Conservation (phyloP, 1,139 yeast genomes). For the Saccharomyces uvarum region DNA sequence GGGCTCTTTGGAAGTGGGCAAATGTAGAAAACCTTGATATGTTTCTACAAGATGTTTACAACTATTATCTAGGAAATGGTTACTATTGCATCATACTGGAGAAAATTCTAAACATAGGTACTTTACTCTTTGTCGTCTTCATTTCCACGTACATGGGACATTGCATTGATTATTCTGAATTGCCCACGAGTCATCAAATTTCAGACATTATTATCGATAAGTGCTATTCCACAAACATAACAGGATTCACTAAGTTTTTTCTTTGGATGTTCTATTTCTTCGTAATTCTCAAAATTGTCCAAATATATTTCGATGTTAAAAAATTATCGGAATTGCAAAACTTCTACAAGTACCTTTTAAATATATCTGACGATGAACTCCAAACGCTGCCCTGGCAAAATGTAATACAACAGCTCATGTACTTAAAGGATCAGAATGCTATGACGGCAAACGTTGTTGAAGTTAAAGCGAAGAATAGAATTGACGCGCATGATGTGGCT, state of each 20-base stretch:
- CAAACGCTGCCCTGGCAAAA: slow-evolving; percentile 92
- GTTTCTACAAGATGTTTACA: slow-evolving; percentile 74
- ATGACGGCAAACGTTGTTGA: slow-evolving; percentile 43
- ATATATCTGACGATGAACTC: slow-evolving; percentile 69
- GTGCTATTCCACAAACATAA: slow-evolving; percentile 48
- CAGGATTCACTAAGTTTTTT: slow-evolving; percentile 45
- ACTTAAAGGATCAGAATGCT: slow-evolving; percentile 73
- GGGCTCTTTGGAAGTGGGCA: slow-evolving; percentile 94
- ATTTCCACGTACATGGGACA: slow-evolving; percentile 74
- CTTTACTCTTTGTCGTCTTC: slow-evolving; percentile 68
- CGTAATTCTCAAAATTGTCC: slow-evolving; percentile 51
- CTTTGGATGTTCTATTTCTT: slow-evolving; percentile 55
- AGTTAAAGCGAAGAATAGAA: slow-evolving; percentile 59
- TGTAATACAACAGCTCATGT: slow-evolving; percentile 70
- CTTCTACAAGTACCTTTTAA: slow-evolving; percentile 47
- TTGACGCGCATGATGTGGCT: slow-evolving; percentile 91
- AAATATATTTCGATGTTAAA: slow-evolving; percentile 43
- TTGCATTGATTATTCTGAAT: slow-evolving; percentile 65
- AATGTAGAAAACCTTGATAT: slow-evolving; percentile 85
- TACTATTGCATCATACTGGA: slow-evolving; percentile 63
- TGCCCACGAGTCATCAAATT: slow-evolving; percentile 33
- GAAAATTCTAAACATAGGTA: slow-evolving; percentile 57
- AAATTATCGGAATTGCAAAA: slow-evolving; percentile 33
- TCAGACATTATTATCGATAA: slow-evolving; percentile 50
- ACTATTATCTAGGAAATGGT: slow-evolving; percentile 82